phyloP scores from a whole-genome alignment of 805 yeast genomes.

The Saturnispora bothae region DNA sequence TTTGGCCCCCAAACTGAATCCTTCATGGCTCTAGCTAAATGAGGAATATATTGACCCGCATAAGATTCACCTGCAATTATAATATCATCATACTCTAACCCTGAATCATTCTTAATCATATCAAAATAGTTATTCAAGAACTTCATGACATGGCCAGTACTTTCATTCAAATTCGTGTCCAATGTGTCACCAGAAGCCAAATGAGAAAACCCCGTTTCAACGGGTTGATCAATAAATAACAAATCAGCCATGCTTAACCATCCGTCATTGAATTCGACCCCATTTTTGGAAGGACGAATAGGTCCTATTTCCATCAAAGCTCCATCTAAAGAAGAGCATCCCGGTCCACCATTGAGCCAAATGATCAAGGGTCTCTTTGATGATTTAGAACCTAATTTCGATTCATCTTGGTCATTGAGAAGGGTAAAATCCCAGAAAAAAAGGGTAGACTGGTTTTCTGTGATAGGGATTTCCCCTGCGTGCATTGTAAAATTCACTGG shows the following conservation, averaged over 20 bases:
- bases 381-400: slow-evolving; percentile 29
- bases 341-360: slow-evolving; percentile 98
- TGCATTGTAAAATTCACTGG: slow-evolving; percentile 8
- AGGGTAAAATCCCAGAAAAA: slow-evolving; percentile 67
- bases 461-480: slow-evolving; percentile 11
- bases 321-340: slow-evolving; percentile 97
- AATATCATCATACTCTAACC: slow-evolving; percentile 39
- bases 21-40: slow-evolving; percentile 56
- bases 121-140: slow-evolving; percentile 60
- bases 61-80: slow-evolving; percentile 90
- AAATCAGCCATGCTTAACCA: slow-evolving; percentile 79
- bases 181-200: slow-evolving; percentile 33
- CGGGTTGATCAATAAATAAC: slow-evolving; percentile 88
- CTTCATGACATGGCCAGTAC: slow-evolving; percentile 49
- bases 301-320: slow-evolving; percentile 92
- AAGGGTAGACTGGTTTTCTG: slow-evolving; percentile 22
- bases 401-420: slow-evolving; percentile 12
- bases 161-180: slow-evolving; percentile 43
- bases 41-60: slow-evolving; percentile 96
- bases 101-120: slow-evolving; percentile 59
- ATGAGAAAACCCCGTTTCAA: slow-evolving; percentile 83
- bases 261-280: slow-evolving; percentile 51
- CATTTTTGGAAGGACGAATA: slow-evolving; percentile 39
- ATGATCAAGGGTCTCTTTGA: slow-evolving; percentile 42
- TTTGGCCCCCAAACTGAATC: slow-evolving; percentile 32